Percentiles rank a stretch among this genome's conserved stretches.
These are phyloP conservation scores for Phlebopus sp. DNA, from an alignment of 1,284 basidiomycete genomes.

Conservation along the genomic window DNA sequence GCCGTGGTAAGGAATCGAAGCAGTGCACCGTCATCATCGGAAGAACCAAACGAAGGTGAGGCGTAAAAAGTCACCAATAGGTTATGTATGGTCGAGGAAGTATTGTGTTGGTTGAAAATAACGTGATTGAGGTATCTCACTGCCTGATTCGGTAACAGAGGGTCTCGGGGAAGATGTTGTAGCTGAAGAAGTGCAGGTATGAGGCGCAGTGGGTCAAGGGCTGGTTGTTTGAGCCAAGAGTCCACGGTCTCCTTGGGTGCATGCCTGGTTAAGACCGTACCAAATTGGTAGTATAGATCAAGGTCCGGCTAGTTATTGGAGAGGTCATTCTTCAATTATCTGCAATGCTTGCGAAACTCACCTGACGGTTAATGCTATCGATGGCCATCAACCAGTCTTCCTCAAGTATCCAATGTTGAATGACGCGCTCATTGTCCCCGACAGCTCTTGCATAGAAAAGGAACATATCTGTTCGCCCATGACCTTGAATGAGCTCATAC, in stretches of 20 bases:
- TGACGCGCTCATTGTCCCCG: slow-evolving; percentile 81
- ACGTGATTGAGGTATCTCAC: slow-evolving; percentile 86
- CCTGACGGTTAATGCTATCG: slow-evolving; percentile 84
- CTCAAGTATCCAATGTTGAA: slow-evolving; percentile 91
- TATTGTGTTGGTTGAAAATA: slow-evolving; percentile 77
- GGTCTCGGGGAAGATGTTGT: slow-evolving; percentile 67
- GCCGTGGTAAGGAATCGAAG: slow-evolving; percentile 85
- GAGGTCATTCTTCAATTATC: not conserved
- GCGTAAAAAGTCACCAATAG: slow-evolving; percentile 88
- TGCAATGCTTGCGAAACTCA: slow-evolving; percentile 29
- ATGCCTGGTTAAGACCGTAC: slow-evolving; percentile 83
- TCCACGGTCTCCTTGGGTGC: slow-evolving; percentile 88
- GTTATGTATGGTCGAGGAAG: slow-evolving; percentile 90
- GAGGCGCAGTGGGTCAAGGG: slow-evolving; percentile 80
- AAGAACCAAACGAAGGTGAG: slow-evolving; percentile 38
- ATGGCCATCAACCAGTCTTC: slow-evolving; percentile 92
- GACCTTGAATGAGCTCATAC: slow-evolving; percentile 91
- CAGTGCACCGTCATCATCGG: slow-evolving; percentile 75
- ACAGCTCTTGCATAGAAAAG: slow-evolving; percentile 85
- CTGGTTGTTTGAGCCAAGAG: slow-evolving; percentile 82
- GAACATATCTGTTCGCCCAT: slow-evolving; percentile 91
- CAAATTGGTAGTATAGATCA: slow-evolving; percentile 94
- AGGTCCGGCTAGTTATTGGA: slow-evolving; percentile 55
- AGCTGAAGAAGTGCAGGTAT: slow-evolving; percentile 88
- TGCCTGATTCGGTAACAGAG: slow-evolving; percentile 76